These are phyloP conservation scores for Forsythia viridissima DNA, from an alignment of 257 asterid genomes.

Conservation along the genomic window DNA sequence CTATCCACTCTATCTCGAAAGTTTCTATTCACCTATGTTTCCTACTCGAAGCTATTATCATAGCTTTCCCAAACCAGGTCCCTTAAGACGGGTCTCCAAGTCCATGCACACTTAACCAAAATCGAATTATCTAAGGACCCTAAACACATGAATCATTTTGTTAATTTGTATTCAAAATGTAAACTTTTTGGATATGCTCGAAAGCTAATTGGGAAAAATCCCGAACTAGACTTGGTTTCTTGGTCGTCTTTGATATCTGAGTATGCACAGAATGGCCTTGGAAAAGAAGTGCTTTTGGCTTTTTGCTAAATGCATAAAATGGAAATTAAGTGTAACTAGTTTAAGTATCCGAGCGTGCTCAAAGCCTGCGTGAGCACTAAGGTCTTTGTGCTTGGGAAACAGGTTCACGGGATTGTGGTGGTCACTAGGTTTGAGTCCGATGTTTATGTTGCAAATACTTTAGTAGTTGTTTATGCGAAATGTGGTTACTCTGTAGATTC, in stretches of 20 bases:
- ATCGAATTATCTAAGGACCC: slow-evolving; percentile 41
- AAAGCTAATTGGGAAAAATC: slow-evolving; percentile 57
- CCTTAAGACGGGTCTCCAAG: slow-evolving; percentile 49
- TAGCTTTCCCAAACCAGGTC: slow-evolving; percentile 50
- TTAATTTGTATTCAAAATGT: slow-evolving; percentile 61
- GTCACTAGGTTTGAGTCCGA: slow-evolving; percentile 63
- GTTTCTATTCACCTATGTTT: slow-evolving; percentile 29
- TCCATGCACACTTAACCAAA: slow-evolving; percentile 62
- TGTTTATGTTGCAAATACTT: slow-evolving; percentile 65
- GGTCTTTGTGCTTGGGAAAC: slow-evolving; percentile 49
- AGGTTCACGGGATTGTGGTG: slow-evolving; percentile 63
- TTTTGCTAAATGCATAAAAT: slow-evolving; percentile 55
- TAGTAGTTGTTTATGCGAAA: slow-evolving; percentile 68
- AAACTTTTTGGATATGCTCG: slow-evolving; percentile 46
- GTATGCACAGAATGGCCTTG: slow-evolving; percentile 60
- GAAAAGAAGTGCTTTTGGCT: slow-evolving; percentile 54
- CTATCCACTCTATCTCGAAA: slow-evolving; percentile 11
- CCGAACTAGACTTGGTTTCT: slow-evolving; percentile 63
- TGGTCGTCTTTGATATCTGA: slow-evolving; percentile 86
- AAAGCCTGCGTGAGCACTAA: slow-evolving; percentile 60
- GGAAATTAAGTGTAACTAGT: slow-evolving; percentile 63
- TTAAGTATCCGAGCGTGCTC: slow-evolving; percentile 72
- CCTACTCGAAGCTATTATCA: slow-evolving; percentile 58
- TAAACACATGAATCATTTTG: slow-evolving; percentile 51
- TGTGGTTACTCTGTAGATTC: slow-evolving; percentile 50